Evolutionary conservation across 305 asterid species (phyloP), one percentile per base, ranked within the genome.

Genomic region (Solanum aculeatissimum): DNA sequence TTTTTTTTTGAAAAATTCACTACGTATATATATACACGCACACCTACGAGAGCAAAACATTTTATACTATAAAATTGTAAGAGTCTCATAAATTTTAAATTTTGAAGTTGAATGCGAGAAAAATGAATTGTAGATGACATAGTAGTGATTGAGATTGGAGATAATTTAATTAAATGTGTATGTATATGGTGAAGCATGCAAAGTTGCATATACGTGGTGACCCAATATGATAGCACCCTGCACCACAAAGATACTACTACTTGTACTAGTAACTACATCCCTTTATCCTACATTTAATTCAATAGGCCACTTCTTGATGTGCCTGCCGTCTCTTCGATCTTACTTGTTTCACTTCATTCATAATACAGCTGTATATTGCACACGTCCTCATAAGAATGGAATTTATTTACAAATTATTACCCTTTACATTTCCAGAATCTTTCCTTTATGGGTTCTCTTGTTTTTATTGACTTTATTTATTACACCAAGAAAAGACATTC

Each of bases 151-250:
- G 27, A 72, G 47, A 43, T 42, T 21, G 23, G 8, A 45, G 15
- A 75, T 49, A 49, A 8, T 9, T 69, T 47, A 75, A 25, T 75
- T 16, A 47, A 45, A 75, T 18, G 25, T 47, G n/a, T 25, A 25
- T 75, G 38, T 62, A 65, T 74, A 63, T 45, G 60, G 27, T 38
- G 70, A 71, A 82, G 79, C 85, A 60, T 83, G 79, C 81, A 32
- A 60, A 75, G 85, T 83, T 81, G 86, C 83, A 83, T 18, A 16
- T 60, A 77, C 51, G 90, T 82, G 88, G 85, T 81, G 84, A 82
- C 81, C 83, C 90, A 86, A 53, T 83, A 86, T 85, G 77, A 80
- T 85, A 63, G 75, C 55, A 81, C 62, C 69, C 57, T 77, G 65
- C 45, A 29, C 82, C 82, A 77, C 63, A 77, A 51, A 77, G 63